phyloP scores from a whole-genome alignment of 257 asterid species.

The Handroanthus guayacan region DNA sequence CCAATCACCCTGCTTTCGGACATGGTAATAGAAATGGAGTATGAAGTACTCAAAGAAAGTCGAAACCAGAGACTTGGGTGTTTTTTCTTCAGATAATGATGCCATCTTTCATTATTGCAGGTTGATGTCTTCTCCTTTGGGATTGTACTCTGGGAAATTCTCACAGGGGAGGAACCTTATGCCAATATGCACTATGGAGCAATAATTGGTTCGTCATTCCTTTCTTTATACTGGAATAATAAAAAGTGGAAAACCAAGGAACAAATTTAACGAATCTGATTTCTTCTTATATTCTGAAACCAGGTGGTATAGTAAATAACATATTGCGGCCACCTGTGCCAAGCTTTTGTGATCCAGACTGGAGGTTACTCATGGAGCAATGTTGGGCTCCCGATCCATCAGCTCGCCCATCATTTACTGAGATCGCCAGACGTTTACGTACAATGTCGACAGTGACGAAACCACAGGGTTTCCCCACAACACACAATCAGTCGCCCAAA shows the following conservation, averaged over 20 bases:
- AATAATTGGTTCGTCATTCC: slow-evolving; percentile 69
- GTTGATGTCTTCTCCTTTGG: slow-evolving; percentile 97
- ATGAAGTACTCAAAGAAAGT: not conserved
- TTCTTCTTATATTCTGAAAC: not conserved
- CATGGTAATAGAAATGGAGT: not conserved
- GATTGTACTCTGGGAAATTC: slow-evolving; percentile 94
- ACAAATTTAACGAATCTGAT: not conserved
- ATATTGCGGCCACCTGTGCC: slow-evolving; percentile 84
- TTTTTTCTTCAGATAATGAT: not conserved
- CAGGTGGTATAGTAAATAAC: slow-evolving; percentile 95
- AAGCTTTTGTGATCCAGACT: slow-evolving; percentile 74
- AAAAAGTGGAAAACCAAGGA: not conserved
- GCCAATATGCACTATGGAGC: slow-evolving; percentile 99
- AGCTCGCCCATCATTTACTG: slow-evolving; percentile 80
- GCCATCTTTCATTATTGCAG: slow-evolving; percentile 47
- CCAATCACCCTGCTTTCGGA: not conserved
- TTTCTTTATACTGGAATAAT: not conserved
- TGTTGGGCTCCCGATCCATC: slow-evolving; percentile 96
- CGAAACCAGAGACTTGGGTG: not conserved
- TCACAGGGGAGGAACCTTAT: slow-evolving; percentile 97
- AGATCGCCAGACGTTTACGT: slow-evolving; percentile 82
- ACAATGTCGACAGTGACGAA: slow-evolving; percentile 64
- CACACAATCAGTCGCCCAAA: slow-evolving; percentile 55
- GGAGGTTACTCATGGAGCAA: slow-evolving; percentile 91
- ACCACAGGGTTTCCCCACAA: slow-evolving; percentile 44